Evolutionary conservation across 1,139 yeast species (phyloP).

Genomic region (Blastobotrys raffinosifermentans): DNA sequence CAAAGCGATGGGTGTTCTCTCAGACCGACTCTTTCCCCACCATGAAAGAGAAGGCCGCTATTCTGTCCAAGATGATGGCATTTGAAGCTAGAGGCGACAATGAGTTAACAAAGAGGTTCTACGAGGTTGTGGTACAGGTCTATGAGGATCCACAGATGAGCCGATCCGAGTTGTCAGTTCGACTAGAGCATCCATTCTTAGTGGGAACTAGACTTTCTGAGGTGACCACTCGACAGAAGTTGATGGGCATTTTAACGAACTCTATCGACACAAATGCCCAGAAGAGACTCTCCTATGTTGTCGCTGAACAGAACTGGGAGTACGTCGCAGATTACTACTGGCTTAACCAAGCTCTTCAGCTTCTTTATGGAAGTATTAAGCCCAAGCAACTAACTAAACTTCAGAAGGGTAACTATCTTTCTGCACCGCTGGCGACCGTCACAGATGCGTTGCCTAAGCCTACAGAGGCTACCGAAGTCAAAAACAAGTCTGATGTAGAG

Average conservation of each 20-base stretch:
- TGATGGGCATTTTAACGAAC: constrained; percentile 74
- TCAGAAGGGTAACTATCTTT: constrained; percentile 44
- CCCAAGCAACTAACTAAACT: constrained; percentile 43
- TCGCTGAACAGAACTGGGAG: constrained; percentile 97
- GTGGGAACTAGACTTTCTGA: constrained; percentile 88
- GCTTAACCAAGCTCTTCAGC: constrained; percentile 89
- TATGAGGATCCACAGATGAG: constrained; percentile 77
- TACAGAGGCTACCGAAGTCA: constrained; percentile 2
- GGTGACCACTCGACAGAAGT: constrained; percentile 63
- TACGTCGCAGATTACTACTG: constrained; percentile 87
- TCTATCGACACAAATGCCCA: constrained; percentile 76
- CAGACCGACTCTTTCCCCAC: constrained; percentile 86
- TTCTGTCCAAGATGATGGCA: constrained; percentile 87
- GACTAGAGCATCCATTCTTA: constrained; percentile 95
- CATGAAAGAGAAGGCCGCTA: constrained; percentile 92
- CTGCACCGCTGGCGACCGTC: constrained; percentile 35
- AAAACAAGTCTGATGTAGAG: constrained; percentile 17
- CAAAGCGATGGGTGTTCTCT: constrained; percentile 85
- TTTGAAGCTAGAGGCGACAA: constrained; percentile 86
- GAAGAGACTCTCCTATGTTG: constrained; percentile 75
- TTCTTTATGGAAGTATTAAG: constrained; percentile 74
- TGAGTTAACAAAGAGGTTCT: constrained; percentile 71
- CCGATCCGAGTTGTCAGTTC: constrained; percentile 83
- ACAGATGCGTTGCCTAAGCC: constrained; percentile 11
- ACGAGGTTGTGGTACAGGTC: constrained; percentile 79